phyloP scores from a whole-genome alignment of 2,329 filamentous ascomycete genomes.

The Beauveria sp. region DNA sequence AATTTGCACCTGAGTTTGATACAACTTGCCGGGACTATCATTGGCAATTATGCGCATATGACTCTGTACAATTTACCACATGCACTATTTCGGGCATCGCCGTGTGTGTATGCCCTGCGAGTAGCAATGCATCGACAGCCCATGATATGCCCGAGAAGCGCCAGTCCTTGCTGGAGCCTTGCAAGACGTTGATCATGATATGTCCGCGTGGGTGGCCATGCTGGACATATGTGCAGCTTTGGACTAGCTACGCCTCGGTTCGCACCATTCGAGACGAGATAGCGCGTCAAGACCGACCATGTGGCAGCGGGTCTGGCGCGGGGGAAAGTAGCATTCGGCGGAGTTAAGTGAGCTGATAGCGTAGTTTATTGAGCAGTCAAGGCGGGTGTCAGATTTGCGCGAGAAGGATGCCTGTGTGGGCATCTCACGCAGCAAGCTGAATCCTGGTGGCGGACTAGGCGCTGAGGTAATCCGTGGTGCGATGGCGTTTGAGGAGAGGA shows the following conservation, averaged over 20 bases:
- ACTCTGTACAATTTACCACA: no score
- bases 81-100: no score
- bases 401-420: background rate
- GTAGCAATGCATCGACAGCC: no score
- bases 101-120: no score
- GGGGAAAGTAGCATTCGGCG: background rate
- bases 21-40: no score
- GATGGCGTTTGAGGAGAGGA: background rate
- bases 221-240: background rate
- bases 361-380: background rate
- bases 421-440: background rate
- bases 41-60: no score
- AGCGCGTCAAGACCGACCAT: background rate
- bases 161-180: no score
- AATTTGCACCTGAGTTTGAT: no score
- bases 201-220: no score
- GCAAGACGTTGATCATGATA: no score
- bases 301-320: background rate
- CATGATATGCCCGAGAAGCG: no score
- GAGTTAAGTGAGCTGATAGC: background rate
- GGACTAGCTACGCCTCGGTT: background rate
- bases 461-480: constrained; percentile 2
- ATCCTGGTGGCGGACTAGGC: background rate
- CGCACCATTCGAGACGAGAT: background rate
- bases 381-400: background rate